Conservation (phyloP, 2,329 filamentous ascomycete species). For the Sporothrix dimorphospora region DNA sequence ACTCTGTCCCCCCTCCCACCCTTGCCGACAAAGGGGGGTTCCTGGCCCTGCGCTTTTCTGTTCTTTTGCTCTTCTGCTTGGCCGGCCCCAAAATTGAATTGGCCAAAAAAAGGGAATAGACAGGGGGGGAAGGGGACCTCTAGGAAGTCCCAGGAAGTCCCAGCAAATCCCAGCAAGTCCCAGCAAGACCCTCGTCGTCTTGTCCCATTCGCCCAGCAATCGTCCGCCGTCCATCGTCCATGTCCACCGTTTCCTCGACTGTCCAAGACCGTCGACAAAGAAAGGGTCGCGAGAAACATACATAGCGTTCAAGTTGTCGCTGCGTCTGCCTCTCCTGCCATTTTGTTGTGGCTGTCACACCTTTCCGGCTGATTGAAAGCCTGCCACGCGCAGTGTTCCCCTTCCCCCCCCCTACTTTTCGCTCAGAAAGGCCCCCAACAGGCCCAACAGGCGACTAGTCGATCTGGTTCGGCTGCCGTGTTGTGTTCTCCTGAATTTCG, state of each 20-base stretch:
- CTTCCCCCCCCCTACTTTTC: background rate
- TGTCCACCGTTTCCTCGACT: background rate
- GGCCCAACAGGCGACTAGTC: constrained; percentile 10
- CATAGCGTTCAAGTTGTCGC: background rate
- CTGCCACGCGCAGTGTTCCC: constrained; percentile 13
- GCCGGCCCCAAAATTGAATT: constrained; percentile 20
- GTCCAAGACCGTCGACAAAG: background rate
- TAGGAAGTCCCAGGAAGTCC: background rate
- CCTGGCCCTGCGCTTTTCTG: background rate
- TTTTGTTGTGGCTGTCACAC: constrained; percentile 20
- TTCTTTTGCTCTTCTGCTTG: constrained; percentile 7
- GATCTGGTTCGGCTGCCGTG: constrained; percentile 19
- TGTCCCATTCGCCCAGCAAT: background rate
- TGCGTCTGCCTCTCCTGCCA: background rate
- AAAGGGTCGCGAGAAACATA: background rate
- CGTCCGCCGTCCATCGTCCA: background rate
- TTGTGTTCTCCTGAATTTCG: constrained; percentile 18
- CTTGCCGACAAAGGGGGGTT: constrained; percentile 9
- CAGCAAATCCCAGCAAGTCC: background rate
- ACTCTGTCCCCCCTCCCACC: background rate
- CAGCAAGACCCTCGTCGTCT: background rate
- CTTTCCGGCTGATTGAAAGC: constrained; percentile 24
- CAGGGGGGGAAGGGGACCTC: constrained; percentile 2
- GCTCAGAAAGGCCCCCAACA: no score
- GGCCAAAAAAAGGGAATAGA: constrained; percentile 10